Conservation (phyloP, 2,329 filamentous ascomycete species). For the Sordariomycetes sp. region DNA sequence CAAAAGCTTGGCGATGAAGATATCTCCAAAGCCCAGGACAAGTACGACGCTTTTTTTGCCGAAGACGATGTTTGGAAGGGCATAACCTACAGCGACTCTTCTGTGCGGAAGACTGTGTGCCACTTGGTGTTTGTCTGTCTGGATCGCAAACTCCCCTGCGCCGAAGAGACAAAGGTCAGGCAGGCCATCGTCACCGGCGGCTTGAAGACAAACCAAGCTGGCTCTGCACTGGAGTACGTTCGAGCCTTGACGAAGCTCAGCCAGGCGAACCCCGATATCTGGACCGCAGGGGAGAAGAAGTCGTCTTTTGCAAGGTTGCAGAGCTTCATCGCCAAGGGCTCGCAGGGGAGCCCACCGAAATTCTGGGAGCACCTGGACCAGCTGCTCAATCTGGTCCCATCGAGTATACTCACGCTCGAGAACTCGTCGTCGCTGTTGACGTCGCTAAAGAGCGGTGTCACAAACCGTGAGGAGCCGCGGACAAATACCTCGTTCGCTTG, state of each 20-base stretch:
- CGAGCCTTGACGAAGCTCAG: conserved; percentile 61
- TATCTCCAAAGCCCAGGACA: conserved; percentile 46
- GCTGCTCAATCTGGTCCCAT: conserved; percentile 53
- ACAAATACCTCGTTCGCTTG: conserved; percentile 62
- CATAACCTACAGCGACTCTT: conserved; percentile 51
- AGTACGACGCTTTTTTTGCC: conserved; percentile 58
- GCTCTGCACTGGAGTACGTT: conserved; percentile 65
- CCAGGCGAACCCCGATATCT: conserved; percentile 54
- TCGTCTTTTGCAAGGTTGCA: conserved; percentile 49
- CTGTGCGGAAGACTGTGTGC: conserved; percentile 40
- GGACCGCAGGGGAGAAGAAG: conserved; percentile 55
- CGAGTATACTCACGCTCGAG: conserved; percentile 30
- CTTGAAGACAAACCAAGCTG: conserved; percentile 61
- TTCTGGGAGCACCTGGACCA: conserved; percentile 66
- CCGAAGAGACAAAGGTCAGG: conserved; percentile 40
- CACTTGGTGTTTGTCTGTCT: conserved; percentile 42
- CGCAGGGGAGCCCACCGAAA: conserved; percentile 60
- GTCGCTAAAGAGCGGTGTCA: conserved; percentile 62
- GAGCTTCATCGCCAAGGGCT: conserved; percentile 72
- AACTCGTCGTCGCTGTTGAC: conserved; percentile 53
- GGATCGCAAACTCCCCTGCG: conserved; percentile 36
- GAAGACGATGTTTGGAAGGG: conserved; percentile 59
- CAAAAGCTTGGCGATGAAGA: conserved; percentile 39
- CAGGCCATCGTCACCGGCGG: conserved; percentile 62
- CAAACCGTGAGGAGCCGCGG: conserved; percentile 64